Evolutionary conservation across 1,284 basidiomycete species (phyloP).

Genomic region (Ganoderma lucidum): DNA sequence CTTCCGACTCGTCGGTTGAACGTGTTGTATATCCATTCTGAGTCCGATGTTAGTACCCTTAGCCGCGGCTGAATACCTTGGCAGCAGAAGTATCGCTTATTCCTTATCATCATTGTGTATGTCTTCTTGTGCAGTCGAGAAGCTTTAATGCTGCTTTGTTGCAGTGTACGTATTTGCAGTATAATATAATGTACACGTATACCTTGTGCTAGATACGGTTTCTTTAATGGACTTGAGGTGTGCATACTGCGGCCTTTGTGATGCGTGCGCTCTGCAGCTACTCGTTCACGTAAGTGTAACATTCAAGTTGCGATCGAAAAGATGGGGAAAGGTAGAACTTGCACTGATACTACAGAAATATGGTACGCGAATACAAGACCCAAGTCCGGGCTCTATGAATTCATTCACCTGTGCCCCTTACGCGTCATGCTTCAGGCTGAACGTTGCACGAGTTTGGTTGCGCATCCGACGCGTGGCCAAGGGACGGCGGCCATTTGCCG

Average conservation of each 20-base stretch:
- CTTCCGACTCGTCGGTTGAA: constrained; percentile 55
- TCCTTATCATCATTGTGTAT: not conserved
- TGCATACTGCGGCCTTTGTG: not conserved
- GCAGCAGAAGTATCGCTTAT: not conserved
- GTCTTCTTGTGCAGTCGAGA: not conserved
- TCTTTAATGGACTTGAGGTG: not conserved
- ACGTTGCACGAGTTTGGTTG: not conserved
- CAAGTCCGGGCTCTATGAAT: not conserved
- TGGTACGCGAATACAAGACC: not conserved
- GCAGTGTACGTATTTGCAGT: not conserved
- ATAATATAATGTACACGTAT: constrained; percentile 3
- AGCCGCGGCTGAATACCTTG: not conserved
- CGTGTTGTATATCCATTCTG: not conserved
- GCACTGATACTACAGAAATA: not conserved
- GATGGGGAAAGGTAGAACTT: not conserved
- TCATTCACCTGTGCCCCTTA: not conserved
- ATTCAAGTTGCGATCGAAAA: not conserved
- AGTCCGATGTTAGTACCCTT: not conserved
- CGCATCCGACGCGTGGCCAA: not conserved
- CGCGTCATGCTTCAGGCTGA: not conserved
- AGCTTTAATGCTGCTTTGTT: not conserved
- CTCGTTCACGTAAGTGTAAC: not conserved
- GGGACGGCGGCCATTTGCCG: not conserved
- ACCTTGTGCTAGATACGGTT: not conserved
- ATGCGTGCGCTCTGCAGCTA: not conserved